Evolutionary conservation across 495 filamentous ascomycete genomes (phyloP).

Genomic region (Glonium stellatum): DNA sequence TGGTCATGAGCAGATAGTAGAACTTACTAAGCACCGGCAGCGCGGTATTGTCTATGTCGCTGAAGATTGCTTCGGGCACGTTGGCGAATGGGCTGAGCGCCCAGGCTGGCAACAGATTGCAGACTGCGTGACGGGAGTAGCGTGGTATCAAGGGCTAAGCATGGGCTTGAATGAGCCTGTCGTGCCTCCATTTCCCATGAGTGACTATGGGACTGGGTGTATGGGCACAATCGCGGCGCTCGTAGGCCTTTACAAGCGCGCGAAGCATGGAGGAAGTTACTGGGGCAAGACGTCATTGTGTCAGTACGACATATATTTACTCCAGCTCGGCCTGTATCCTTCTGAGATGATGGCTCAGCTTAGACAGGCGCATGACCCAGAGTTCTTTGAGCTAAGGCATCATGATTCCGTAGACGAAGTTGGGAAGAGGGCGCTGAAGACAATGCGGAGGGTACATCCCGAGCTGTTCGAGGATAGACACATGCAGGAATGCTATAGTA

Average conservation of each 20-base stretch:
- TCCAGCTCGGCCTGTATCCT: conserved; percentile 55
- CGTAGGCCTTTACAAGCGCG: conserved; percentile 35
- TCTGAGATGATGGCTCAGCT: conserved; percentile 51
- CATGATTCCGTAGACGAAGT: conserved; percentile 68
- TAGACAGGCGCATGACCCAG: conserved; percentile 45
- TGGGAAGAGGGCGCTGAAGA: conserved; percentile 55
- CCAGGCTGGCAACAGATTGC: conserved; percentile 31
- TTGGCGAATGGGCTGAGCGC: conserved; percentile 19
- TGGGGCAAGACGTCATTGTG: conserved; percentile 51
- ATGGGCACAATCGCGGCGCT: conserved; percentile 35
- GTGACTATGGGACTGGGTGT: conserved; percentile 65
- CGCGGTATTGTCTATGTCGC: conserved; percentile 28
- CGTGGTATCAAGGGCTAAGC: conserved; percentile 66
- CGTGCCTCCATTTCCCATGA: conserved; percentile 76
- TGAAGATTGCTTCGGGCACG: conserved; percentile 29
- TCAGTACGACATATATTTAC: conserved; percentile 65
- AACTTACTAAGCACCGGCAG: conserved; percentile 18
- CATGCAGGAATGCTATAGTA: conserved; percentile 44
- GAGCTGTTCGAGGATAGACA: conserved; percentile 44
- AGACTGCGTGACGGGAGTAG: conserved; percentile 52
- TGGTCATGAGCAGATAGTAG: conserved; percentile 17
- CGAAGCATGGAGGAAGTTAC: conserved; percentile 34
- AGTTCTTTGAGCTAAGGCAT: conserved; percentile 61
- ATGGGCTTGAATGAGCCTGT: conserved; percentile 65
- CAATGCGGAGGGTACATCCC: conserved; percentile 49